phyloP scores from a whole-genome alignment of 2,329 filamentous ascomycete species.

The Graphiopsis chlorocephala region DNA sequence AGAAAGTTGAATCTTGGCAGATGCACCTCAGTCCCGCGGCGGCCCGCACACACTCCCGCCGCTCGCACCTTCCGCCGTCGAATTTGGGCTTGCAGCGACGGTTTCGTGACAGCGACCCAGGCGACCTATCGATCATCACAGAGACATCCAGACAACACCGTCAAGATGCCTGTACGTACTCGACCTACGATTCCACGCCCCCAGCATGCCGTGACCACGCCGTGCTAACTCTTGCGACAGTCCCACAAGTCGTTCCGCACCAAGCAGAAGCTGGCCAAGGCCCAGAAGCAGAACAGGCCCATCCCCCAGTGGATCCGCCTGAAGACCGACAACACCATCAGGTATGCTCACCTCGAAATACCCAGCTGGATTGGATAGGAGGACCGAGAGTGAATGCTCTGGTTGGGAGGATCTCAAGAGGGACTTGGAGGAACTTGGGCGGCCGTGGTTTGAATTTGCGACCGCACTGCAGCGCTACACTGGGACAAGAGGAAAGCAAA shows the following conservation, averaged over 20 bases:
- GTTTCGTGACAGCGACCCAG: constrained; percentile 13
- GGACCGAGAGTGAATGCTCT: background rate
- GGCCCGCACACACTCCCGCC: background rate
- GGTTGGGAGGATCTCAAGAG: background rate
- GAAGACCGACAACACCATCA: constrained; percentile 97
- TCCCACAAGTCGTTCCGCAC: constrained; percentile 99
- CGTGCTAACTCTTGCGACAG: constrained; percentile 49
- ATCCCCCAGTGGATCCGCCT: constrained; percentile 99
- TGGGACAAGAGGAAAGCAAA: constrained; percentile 7
- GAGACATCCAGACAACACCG: constrained; percentile 23
- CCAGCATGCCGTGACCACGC: constrained; percentile 12
- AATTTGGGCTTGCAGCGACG: constrained; percentile 7
- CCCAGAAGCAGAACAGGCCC: constrained; percentile 99
- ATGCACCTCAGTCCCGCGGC: background rate
- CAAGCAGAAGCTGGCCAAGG: constrained; percentile 99
- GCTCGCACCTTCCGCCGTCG: background rate
- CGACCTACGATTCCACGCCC: background rate
- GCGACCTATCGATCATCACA: constrained; percentile 12
- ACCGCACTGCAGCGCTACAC: background rate
- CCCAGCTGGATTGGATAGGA: constrained; percentile 3
- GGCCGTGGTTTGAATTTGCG: background rate
- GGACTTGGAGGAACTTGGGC: background rate
- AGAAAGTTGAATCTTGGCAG: background rate
- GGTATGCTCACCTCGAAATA: constrained; percentile 61
- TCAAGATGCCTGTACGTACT: constrained; percentile 36